A percentile compares a stretch with the other conserved stretches of the same genome.
Conservation (phyloP, 2,329 filamentous ascomycete genomes). For the Alternaria metachromatica region DNA sequence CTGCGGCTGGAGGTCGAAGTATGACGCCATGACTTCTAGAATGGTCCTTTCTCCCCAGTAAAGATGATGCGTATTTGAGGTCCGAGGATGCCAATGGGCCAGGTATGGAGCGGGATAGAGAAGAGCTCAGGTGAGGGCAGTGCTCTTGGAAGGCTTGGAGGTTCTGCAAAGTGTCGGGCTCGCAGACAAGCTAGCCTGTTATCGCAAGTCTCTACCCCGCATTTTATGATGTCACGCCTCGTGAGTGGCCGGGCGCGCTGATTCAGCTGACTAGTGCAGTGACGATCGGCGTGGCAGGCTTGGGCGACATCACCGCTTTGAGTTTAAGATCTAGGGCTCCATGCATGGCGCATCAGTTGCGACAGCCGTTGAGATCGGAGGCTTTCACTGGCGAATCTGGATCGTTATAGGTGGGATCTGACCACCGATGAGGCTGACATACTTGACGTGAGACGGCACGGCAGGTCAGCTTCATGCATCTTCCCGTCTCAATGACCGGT, state of each 20-base stretch:
- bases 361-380: neutral
- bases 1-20: slow-evolving; percentile 40
- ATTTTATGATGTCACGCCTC: slow-evolving; percentile 1
- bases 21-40: slow-evolving; percentile 40
- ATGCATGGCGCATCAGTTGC: neutral
- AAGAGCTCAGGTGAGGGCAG: slow-evolving; percentile 11
- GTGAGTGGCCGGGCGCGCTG: slow-evolving; percentile 6
- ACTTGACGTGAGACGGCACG: neutral
- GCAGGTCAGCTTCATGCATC: slow-evolving; percentile 3
- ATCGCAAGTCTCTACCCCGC: slow-evolving; percentile 11
- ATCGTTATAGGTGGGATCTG: neutral
- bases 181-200: slow-evolving; percentile 4
- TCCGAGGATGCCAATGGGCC: slow-evolving; percentile 10
- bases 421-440: neutral
- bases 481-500: neutral
- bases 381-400: neutral
- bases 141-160: slow-evolving; percentile 15
- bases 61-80: neutral
- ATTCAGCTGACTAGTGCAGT: slow-evolving; percentile 8
- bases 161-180: neutral
- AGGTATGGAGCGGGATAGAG: slow-evolving; percentile 13
- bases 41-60: neutral
- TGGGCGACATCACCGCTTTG: slow-evolving; percentile 15
- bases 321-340: neutral
- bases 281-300: slow-evolving; percentile 13